Conservation (phyloP, 805 yeast genomes). For the Yarrowia bubula region DNA sequence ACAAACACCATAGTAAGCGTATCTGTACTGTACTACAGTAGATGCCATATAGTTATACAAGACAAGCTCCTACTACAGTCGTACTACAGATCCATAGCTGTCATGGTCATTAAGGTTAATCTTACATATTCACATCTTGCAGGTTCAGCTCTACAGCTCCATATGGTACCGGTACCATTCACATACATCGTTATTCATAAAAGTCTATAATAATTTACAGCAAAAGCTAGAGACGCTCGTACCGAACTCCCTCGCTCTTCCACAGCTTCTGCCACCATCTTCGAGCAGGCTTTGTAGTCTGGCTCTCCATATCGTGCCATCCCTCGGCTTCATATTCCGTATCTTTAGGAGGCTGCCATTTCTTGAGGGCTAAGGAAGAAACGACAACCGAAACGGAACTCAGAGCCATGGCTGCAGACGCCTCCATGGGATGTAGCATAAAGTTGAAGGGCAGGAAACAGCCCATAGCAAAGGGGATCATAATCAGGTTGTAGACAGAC, state of each 20-base stretch:
- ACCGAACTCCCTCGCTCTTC: slow-evolving; percentile 20
- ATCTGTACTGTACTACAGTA: too few relatives aligned
- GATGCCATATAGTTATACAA: too few relatives aligned
- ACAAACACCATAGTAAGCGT: too few relatives aligned
- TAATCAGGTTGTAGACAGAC: slow-evolving; percentile 71
- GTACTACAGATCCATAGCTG: too few relatives aligned
- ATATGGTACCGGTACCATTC: not conserved
- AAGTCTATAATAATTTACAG: slow-evolving; percentile 24
- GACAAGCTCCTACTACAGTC: too few relatives aligned
- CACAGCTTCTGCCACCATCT: slow-evolving; percentile 22
- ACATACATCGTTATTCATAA: slow-evolving; percentile 7
- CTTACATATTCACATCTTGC: not conserved
- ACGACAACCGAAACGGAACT: slow-evolving; percentile 86
- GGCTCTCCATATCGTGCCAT: slow-evolving; percentile 20
- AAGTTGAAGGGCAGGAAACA: slow-evolving; percentile 73
- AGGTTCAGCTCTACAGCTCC: not conserved
- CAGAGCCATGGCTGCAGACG: slow-evolving; percentile 91
- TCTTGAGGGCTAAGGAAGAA: slow-evolving; percentile 70
- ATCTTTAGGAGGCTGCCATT: slow-evolving; percentile 43
- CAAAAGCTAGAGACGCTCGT: slow-evolving; percentile 13
- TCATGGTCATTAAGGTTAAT: not conserved
- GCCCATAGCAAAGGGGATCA: slow-evolving; percentile 98
- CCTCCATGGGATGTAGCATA: slow-evolving; percentile 77
- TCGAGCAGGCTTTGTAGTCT: not conserved
- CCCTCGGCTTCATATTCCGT: not conserved